Conservation (phyloP, 108 stramenopile genomes). For the Nannochloropsis oceanica region DNA sequence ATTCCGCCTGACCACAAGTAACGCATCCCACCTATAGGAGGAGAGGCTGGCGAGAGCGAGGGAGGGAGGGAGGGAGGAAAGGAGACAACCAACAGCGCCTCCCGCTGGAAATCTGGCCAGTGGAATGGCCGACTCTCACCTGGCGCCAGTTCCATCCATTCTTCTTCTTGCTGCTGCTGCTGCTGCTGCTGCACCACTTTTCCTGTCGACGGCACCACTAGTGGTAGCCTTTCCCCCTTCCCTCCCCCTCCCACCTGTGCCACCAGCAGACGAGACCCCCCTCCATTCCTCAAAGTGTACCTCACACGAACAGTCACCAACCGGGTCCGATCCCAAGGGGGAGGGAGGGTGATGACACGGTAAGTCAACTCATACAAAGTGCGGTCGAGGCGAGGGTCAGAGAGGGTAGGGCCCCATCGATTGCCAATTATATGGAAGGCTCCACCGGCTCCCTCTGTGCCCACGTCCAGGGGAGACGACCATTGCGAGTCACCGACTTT, state of each 20-base stretch:
- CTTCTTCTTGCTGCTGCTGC: neutral
- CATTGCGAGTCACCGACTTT: constrained; percentile 19
- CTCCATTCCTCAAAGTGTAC: neutral
- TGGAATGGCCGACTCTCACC: neutral
- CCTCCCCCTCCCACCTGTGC: neutral
- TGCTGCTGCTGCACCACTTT: neutral
- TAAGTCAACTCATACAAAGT: constrained; percentile 15
- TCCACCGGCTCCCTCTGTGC: constrained; percentile 20
- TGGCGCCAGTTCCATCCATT: neutral
- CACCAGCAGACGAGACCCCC: neutral
- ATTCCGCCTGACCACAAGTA: neutral
- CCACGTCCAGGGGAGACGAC: constrained; percentile 25
- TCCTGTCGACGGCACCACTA: neutral
- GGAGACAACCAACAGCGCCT: neutral
- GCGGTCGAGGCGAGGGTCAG: neutral
- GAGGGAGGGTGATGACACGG: constrained; percentile 7
- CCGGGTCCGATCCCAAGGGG: constrained; percentile 28
- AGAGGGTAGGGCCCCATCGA: neutral
- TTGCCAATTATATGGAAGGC: neutral
- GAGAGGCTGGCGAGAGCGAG: neutral
- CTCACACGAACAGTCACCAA: constrained; percentile 3
- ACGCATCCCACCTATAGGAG: neutral
- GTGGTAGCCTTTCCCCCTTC: neutral
- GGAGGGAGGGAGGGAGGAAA: neutral
- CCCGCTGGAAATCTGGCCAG: neutral